These are phyloP conservation scores for Drosera capensis DNA, from an alignment of 148 eudicot species.

Conservation along the genomic window DNA sequence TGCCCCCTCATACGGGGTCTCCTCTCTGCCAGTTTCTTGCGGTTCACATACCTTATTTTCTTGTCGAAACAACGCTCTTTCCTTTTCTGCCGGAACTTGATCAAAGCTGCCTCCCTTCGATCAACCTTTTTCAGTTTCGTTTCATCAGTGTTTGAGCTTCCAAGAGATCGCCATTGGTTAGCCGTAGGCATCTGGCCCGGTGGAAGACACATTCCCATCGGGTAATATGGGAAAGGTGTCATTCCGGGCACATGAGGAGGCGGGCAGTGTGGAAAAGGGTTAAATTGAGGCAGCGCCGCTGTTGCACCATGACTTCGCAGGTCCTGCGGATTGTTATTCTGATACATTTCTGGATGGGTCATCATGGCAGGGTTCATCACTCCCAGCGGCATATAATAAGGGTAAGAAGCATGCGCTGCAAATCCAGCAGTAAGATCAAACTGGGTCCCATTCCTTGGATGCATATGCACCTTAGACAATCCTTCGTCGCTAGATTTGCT, in stretches of 20 bases:
- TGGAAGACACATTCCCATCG: conserved; percentile 35
- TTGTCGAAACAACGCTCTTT: conserved; percentile 92
- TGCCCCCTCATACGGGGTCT: conserved; percentile 93
- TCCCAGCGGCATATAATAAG: conserved; percentile 58
- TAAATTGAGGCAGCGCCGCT: conserved; percentile 35
- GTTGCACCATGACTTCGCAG: conserved; percentile 23
- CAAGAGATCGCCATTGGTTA: conserved; percentile 45
- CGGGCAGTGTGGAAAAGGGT: conserved; percentile 45
- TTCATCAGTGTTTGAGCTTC: conserved; percentile 31
- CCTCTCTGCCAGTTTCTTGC: conserved; percentile 74
- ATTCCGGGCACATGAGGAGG: conserved; percentile 49
- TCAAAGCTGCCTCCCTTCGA: conserved; percentile 80
- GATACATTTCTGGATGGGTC: conserved; percentile 37
- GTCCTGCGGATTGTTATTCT: conserved; percentile 21
- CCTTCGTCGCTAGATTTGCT: conserved; percentile 37
- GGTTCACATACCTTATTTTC: conserved; percentile 84
- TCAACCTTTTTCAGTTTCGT: conserved; percentile 42
- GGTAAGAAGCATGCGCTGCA: conserved; percentile 33
- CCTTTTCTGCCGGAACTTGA: conserved; percentile 90
- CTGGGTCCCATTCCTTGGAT: conserved; percentile 30
- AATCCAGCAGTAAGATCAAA: conserved; percentile 33
- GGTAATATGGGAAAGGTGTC: conserved; percentile 60
- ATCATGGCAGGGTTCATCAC: conserved; percentile 63
- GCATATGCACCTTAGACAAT: conserved; percentile 29
- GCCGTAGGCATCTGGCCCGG: conserved; percentile 54